Evolutionary conservation across 768 basidiomycete species (phyloP), one percentile per base, ranked within the genome.

Genomic region (Russula ochroleuca): DNA sequence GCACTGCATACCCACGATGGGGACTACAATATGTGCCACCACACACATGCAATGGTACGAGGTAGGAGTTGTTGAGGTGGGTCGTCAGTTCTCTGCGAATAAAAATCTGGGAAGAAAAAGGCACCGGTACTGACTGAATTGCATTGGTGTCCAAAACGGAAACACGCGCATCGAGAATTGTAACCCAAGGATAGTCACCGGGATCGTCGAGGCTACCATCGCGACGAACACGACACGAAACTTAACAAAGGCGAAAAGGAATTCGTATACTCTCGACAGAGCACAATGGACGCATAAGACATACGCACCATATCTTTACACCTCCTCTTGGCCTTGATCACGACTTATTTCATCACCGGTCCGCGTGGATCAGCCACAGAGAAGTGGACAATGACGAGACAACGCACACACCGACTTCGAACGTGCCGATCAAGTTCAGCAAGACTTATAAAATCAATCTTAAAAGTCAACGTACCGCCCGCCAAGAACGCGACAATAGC

Each of bases 1-100:
- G 45, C 90, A 87, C 2, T 94, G 78, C 93, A 94, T 94, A 8
- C 93, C 91, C 9, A 92, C 80, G 57, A 92, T 83, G 6, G 89
- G 91, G 57, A 93, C 90, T 92, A 7, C 2, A 9, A 9, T 15
- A 8, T 8, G 43, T n/a, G 28, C 28, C 28, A 49, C 23, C 43
- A 8, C 25, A 31, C 5, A 17, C 25, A 7, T 9, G 23, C 11
- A 48, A 48, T 9, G 17, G 6, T 23, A 28, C n/a, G n/a, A 23
- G 10, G 21, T 21, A 48, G 5, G 28, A 35, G n/a, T n/a, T n/a
- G 14, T 38, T 7, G 52, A 21, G 33, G 23, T 38, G 7, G 21
- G 35, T 10, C 33, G 10, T 45, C 38, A 41, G 38, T 31, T 40
- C 13, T 21, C 35, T 21, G 9, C 19, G 17, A 11, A 45, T 37